Evolutionary conservation across 441 rosid genomes (phyloP), one percentile per base, ranked within the genome.

Genomic region (Breynia disticha): DNA sequence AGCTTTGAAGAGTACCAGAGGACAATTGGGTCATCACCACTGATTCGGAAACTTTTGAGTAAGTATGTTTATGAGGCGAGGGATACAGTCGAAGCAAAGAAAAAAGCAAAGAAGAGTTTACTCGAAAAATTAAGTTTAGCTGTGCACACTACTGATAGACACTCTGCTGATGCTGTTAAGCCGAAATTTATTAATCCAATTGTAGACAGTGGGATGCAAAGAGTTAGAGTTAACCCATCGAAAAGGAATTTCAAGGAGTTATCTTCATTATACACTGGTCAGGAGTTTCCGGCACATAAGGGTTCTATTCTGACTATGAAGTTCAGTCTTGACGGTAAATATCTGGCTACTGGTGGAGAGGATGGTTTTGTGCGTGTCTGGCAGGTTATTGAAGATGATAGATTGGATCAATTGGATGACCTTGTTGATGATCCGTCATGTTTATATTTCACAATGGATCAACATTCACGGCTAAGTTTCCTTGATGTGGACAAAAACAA

Each of bases 261-360:
- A 35, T 86, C 98, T 10, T 77, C 84, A 41, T 74, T 91, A 37
- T 79, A 70, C 67, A 22, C 65, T 5, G 94, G 86, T 38, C 97
- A 91, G 68, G 93, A 88, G 47, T 73, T 76, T 69, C 56, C 52
- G 19, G 95, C 95, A 1, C 98, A 91, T 19, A 75, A 75, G 10
- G 95, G 97, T 54, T 76, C 82, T 16, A 86, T 86, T 61, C 77
- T 79, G 65, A 74, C 86, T 8, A 86, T 88, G 96, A 91, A 91
- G 70, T 88, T 91, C 72, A 87, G 90, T 65, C 82, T 67, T 11
- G 96, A 88, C 56, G 97, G 98, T 1, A 74, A 69, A 43, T 80
- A 75, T 69, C 75, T 91, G 57, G 97, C 95, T 4, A 83, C 76
- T 59, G 95, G 88, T 16, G 94, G 98, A 28, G 94, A 88, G 67